Conservation (phyloP, 2,329 filamentous ascomycete genomes). For the Colletotrichum acutatum region DNA sequence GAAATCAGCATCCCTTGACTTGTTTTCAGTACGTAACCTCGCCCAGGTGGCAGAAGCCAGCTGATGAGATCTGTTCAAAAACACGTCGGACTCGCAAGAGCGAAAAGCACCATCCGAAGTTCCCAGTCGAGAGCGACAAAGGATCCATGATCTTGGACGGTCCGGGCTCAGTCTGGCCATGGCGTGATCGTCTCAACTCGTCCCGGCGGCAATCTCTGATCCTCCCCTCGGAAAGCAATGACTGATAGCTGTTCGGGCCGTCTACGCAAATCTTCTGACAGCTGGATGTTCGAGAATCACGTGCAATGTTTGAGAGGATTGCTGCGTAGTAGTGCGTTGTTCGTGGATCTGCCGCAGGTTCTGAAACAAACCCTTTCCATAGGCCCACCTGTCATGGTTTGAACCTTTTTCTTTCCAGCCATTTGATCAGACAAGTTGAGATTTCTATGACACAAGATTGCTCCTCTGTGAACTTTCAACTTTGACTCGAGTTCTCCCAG, state of each 20-base stretch:
- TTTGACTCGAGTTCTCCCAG: neutral
- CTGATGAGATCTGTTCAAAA: neutral
- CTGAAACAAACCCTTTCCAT: conserved; percentile 32
- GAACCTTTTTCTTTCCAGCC: neutral
- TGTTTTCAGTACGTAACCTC: neutral
- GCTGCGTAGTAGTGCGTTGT: neutral
- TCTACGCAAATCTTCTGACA: neutral
- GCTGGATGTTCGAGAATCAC: neutral
- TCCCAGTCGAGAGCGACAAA: neutral
- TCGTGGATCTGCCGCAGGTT: conserved; percentile 23
- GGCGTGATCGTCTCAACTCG: conserved; percentile 32
- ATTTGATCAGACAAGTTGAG: conserved; percentile 17
- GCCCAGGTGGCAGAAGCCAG: neutral
- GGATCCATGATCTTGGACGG: neutral
- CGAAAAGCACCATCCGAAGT: conserved; percentile 15
- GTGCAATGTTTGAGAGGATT: neutral
- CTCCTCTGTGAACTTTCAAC: conserved; percentile 12
- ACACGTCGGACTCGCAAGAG: neutral
- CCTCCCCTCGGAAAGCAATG: conserved; percentile 8
- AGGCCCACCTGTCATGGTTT: conserved; percentile 30
- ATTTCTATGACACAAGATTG: neutral
- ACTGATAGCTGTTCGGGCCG: neutral
- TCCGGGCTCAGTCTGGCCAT: neutral
- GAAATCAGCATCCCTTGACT: neutral
- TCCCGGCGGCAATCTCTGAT: neutral